phyloP scores from a whole-genome alignment of 2,329 filamentous ascomycete species.

The Paracamarosporium sp. region DNA sequence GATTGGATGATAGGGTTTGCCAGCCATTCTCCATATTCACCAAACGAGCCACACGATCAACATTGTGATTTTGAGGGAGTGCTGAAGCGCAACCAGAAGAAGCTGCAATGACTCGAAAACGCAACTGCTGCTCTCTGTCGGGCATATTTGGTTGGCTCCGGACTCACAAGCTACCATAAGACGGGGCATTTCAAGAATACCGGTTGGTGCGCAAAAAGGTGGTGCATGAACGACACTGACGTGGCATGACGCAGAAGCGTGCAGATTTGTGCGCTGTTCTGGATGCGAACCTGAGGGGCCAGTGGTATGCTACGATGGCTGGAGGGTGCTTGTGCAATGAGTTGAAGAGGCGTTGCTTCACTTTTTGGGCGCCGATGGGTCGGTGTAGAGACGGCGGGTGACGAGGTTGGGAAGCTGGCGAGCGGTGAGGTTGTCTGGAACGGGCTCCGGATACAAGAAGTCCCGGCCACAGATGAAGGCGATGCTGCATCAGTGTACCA shows the following conservation, averaged over 20 bases:
- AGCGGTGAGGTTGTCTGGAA: background rate
- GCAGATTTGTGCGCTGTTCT: conserved; percentile 9
- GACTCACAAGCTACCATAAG: background rate
- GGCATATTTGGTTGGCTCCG: background rate
- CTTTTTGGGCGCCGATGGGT: conserved; percentile 22
- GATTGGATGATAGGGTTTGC: background rate
- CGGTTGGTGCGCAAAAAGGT: conserved; percentile 1
- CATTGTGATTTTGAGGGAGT: background rate
- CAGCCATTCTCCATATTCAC: background rate
- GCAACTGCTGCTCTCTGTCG: background rate
- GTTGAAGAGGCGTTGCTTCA: conserved; percentile 20
- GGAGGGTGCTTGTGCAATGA: conserved; percentile 4
- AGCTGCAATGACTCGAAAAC: background rate
- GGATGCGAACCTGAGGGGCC: conserved; percentile 33
- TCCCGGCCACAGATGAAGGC: background rate
- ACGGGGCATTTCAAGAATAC: background rate
- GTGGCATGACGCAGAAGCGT: conserved; percentile 26
- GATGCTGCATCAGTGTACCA: background rate
- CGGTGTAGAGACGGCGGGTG: background rate
- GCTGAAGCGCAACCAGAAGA: background rate
- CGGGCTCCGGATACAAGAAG: no score
- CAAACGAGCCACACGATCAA: background rate
- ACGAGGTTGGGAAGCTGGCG: background rate
- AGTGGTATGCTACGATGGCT: conserved; percentile 23
- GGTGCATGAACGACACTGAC: conserved; percentile 43